A percentile compares a stretch with the other conserved stretches of the same genome.
phyloP scores from a whole-genome alignment of 2,329 filamentous ascomycete species.

The Trichoderma polysporum region DNA sequence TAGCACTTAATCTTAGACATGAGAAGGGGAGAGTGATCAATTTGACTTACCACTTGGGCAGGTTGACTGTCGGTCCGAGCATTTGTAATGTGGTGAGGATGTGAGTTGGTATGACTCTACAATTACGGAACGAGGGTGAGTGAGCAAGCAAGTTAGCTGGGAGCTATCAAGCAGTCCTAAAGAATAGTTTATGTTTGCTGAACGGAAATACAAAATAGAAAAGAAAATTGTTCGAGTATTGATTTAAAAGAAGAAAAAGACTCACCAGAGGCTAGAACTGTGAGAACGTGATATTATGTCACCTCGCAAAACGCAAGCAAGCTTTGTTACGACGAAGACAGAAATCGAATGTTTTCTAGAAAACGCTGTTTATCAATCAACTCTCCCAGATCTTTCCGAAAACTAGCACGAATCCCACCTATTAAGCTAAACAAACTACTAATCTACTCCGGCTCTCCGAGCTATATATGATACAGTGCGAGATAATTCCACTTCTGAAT shows the following conservation, averaged over 20 bases:
- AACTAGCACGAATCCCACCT: no score
- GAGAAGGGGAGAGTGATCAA: background rate
- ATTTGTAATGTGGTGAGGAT: constrained; percentile 34
- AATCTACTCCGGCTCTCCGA: background rate
- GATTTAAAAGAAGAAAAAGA: background rate
- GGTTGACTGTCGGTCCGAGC: constrained; percentile 53
- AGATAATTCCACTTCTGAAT: background rate
- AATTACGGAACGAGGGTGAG: background rate
- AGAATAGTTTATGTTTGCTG: no score
- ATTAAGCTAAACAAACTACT: background rate
- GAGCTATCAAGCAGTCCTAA: background rate
- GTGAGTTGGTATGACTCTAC: no score
- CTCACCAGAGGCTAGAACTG: background rate
- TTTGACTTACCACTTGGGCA: constrained; percentile 56
- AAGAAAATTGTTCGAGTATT: background rate
- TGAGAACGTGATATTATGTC: background rate
- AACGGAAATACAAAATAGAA: background rate
- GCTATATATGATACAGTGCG: background rate
- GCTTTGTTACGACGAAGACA: background rate
- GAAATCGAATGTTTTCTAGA: background rate
- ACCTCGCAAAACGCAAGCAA: background rate
- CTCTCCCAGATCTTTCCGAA: background rate
- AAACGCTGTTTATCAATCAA: constrained; percentile 2
- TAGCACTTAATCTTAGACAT: background rate
- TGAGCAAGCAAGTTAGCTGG: background rate